These are phyloP conservation scores for Blepharisma japonicum DNA, from an alignment of 73 alveolate species.

Conservation along the genomic window DNA sequence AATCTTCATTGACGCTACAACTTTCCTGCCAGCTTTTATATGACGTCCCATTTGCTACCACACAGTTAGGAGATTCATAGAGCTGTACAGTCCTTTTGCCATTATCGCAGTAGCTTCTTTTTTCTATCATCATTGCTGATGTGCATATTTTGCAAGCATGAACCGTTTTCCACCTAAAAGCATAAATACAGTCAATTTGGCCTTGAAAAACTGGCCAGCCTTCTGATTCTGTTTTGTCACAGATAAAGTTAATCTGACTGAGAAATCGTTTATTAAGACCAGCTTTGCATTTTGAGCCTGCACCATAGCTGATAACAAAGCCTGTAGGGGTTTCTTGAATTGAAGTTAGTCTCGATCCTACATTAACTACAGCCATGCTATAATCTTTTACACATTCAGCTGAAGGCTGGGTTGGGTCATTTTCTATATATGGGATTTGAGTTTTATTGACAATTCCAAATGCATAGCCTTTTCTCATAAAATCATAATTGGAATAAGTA, in stretches of 20 bases:
- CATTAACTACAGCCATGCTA: too few species aligned
- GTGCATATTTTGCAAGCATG: slow-evolving; percentile 12
- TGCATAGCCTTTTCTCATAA: not conserved
- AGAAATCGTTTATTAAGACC: too few species aligned
- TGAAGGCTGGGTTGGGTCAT: too few species aligned
- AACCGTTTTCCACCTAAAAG: slow-evolving; percentile 2
- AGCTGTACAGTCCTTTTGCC: not conserved
- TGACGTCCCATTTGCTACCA: not conserved
- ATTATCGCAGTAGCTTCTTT: not conserved
- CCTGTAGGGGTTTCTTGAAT: too few species aligned
- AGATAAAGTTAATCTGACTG: not conserved
- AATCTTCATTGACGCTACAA: not conserved
- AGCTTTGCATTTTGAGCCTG: too few species aligned
- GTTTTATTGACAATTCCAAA: not conserved
- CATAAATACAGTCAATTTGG: not conserved
- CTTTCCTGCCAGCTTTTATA: not conserved
- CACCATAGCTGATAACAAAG: too few species aligned
- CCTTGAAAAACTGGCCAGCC: slow-evolving; percentile 19
- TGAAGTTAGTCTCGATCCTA: too few species aligned
- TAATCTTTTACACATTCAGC: too few species aligned
- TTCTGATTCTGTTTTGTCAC: slow-evolving; percentile 19
- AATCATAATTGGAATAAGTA: not conserved
- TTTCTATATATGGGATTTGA: not conserved
- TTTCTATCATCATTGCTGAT: not conserved
- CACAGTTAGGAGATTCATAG: not conserved